Evolutionary conservation across 345 rosid species (phyloP), one percentile per base, ranked within the genome.

Genomic region (Eucalyptus coolabah): DNA sequence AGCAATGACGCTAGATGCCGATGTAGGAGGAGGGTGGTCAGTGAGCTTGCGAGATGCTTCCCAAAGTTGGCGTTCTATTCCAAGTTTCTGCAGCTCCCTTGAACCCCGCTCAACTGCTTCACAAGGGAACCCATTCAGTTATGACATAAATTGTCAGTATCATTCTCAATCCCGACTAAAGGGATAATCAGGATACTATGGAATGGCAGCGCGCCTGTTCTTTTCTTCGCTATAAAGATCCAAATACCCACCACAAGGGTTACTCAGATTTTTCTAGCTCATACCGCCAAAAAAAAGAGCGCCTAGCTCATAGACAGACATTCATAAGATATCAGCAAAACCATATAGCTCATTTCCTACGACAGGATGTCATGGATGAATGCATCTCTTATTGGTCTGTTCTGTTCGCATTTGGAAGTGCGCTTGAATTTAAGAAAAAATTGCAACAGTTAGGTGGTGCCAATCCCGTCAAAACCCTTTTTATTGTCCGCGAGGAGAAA

Each of bases 61-160:
- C 98, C 99, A 97, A 32, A 97, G 95, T 87, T 95, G 98, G 87
- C 94, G 99, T 91, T 97, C 98, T 86, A 97, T 96, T 87, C 98
- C 96, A 90, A 97, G 93, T 92, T 97, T 97, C 93, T 95, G 94
- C 91, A 97, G 94, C 93, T 96, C 98, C 89, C 91, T 87, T 88
- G 96, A 90, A 21, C 97, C 98, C 89, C 99, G 92, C 91, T 97
- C 97, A 88, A 96, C 99, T 97, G 94, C 89, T 86, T 82, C 21
- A 87, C 86, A 42, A 54, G 23, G 45, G 49, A 88, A 67, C 47
- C 9, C 67, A 45, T 63, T 40, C 47, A 51, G 60, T 37, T 53
- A 50, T 21, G 45, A 50, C 87, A 34, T 50, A 16, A 9, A 86
- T n/a, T 53, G 65, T 86, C 45, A 12, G 47, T 9, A 11, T n/a